Conservation (phyloP, 345 rosid genomes). For the Populus deltoides region DNA sequence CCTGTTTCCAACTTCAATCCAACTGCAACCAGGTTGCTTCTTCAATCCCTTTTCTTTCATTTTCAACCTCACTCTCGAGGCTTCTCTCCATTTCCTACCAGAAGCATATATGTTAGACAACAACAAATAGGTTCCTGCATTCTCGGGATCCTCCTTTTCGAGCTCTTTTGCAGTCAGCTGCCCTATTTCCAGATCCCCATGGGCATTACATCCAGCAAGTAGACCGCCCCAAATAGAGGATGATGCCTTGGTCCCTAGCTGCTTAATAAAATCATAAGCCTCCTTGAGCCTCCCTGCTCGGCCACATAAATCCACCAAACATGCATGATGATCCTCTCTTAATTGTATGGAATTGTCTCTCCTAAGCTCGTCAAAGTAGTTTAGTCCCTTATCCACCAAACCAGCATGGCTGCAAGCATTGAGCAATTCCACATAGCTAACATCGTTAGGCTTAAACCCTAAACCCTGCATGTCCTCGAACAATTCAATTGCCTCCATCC, state of each 20-base stretch:
- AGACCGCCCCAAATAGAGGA: slow-evolving; percentile 59
- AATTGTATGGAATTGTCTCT: slow-evolving; percentile 40
- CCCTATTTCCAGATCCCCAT: slow-evolving; percentile 48
- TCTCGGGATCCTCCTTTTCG: slow-evolving; percentile 47
- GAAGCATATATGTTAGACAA: slow-evolving; percentile 62
- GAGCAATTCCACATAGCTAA: slow-evolving; percentile 63
- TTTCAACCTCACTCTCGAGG: slow-evolving; percentile 44
- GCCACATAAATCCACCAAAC: slow-evolving; percentile 65
- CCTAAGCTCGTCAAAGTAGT: slow-evolving; percentile 49
- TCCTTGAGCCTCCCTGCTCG: slow-evolving; percentile 63
- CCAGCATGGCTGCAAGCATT: slow-evolving; percentile 75
- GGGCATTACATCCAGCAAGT: slow-evolving; percentile 59
- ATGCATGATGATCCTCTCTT: slow-evolving; percentile 66
- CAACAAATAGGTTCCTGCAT: slow-evolving; percentile 47
- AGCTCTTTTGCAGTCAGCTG: slow-evolving; percentile 49
- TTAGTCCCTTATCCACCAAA: slow-evolving; percentile 58
- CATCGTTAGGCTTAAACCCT: slow-evolving; percentile 53
- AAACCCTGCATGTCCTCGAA: slow-evolving; percentile 53
- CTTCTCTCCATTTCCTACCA: slow-evolving; percentile 49
- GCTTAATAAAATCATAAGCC: slow-evolving; percentile 42
- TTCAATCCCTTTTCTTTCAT: slow-evolving; percentile 67
- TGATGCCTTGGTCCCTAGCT: slow-evolving; percentile 30
- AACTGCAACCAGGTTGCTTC: slow-evolving; percentile 79
- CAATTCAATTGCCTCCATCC: slow-evolving; percentile 52
- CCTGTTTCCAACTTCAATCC: slow-evolving; percentile 50